phyloP scores from a whole-genome alignment of 2,329 filamentous ascomycete genomes.

The Clonostachys byssicola region DNA sequence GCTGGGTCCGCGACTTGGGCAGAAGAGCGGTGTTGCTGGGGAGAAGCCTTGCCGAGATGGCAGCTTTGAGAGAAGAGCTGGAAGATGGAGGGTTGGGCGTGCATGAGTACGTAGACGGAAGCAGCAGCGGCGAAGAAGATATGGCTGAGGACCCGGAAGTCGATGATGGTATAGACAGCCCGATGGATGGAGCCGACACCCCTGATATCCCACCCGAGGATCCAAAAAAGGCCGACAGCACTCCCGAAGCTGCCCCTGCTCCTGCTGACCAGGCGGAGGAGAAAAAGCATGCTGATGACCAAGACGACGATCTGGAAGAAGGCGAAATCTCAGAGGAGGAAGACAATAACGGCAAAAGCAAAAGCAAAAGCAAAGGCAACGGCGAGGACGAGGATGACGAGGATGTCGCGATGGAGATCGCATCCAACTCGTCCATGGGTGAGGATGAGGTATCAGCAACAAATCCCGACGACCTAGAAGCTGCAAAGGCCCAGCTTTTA shows the following conservation, averaged over 20 bases:
- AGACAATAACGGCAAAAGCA: conserved; percentile 13
- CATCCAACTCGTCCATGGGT: conserved; percentile 22
- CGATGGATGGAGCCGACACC: neutral
- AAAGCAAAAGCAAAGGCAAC: too few species aligned
- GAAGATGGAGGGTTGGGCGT: conserved; percentile 33
- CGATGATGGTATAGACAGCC: conserved; percentile 16
- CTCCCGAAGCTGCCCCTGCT: neutral
- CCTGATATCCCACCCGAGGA: neutral
- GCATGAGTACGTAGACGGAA: conserved; percentile 41
- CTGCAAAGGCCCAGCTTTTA: conserved; percentile 43
- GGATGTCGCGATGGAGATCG: conserved; percentile 38
- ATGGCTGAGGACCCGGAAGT: conserved; percentile 22
- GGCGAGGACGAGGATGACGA: conserved; percentile 17
- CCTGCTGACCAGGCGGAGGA: conserved; percentile 1
- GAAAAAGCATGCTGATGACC: neutral
- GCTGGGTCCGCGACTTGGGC: conserved; percentile 72
- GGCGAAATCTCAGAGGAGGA: conserved; percentile 3
- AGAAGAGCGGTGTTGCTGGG: conserved; percentile 66
- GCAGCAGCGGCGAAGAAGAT: conserved; percentile 30
- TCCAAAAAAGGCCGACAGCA: neutral
- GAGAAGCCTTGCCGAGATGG: conserved; percentile 48
- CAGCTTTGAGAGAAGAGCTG: conserved; percentile 36
- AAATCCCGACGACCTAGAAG: conserved; percentile 33
- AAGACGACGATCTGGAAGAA: conserved; percentile 2
- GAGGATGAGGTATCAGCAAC: conserved; percentile 25